phyloP scores from a whole-genome alignment of 768 basidiomycete genomes.

The Hirschioporus abietinus region DNA sequence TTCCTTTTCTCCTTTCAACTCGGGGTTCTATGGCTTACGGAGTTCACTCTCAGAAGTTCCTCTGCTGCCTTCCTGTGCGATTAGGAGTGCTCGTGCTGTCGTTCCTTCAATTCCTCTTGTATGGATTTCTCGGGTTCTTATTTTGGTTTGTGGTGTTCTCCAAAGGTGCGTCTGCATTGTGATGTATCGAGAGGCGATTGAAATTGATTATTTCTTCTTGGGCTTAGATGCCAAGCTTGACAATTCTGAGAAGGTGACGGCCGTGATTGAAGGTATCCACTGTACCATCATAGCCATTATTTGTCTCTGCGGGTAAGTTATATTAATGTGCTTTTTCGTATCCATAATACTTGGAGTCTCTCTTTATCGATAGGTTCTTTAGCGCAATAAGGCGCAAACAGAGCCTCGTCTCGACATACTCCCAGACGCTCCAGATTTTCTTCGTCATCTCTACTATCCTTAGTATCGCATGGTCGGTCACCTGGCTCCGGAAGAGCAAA shows the following conservation, averaged over 20 bases:
- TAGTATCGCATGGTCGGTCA: neutral
- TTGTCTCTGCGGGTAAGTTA: neutral
- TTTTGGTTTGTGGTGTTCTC: slow-evolving; percentile 55
- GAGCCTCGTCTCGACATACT: neutral
- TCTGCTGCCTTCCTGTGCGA: neutral
- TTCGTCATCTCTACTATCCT: neutral
- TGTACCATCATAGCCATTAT: neutral
- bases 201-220: too few relatives aligned
- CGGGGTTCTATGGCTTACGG: too few relatives aligned
- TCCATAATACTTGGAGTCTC: too few relatives aligned
- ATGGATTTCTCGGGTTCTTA: slow-evolving; percentile 33
- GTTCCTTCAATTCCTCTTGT: slow-evolving; percentile 5
- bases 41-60: neutral
- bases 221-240: too few relatives aligned
- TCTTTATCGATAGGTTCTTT: neutral
- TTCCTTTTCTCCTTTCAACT: too few relatives aligned
- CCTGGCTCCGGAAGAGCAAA: neutral
- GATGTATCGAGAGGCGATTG: too few relatives aligned
- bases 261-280: neutral
- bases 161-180: too few relatives aligned
- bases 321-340: too few relatives aligned
- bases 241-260: neutral
- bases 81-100: slow-evolving; percentile 1
- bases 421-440: neutral
- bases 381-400: neutral